Evolutionary conservation across 257 asterid genomes (phyloP).

Genomic region (Marsdenia floribunda): DNA sequence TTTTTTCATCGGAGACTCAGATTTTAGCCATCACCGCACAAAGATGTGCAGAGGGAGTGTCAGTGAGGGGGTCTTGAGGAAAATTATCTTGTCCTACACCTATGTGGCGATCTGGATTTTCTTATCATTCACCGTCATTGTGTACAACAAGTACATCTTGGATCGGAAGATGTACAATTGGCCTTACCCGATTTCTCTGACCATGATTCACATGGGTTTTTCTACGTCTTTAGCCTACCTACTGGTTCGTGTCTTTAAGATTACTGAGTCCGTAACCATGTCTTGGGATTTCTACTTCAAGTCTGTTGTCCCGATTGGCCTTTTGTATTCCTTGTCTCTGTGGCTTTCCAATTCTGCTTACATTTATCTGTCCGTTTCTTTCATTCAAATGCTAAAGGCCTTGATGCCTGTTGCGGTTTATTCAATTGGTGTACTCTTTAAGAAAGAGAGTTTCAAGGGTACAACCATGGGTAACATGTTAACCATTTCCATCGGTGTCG

Average conservation of each 20-base stretch:
- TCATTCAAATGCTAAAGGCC: slow-evolving; percentile 15
- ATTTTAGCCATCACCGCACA: background rate
- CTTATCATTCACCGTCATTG: slow-evolving; percentile 28
- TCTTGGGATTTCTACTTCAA: slow-evolving; percentile 17
- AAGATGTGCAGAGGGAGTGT: slow-evolving; percentile 22
- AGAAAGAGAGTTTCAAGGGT: background rate
- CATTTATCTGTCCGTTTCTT: slow-evolving; percentile 10
- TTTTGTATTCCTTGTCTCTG: slow-evolving; percentile 1
- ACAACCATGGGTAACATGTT: slow-evolving; percentile 10
- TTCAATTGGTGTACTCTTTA: slow-evolving; percentile 1
- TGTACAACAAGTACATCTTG: slow-evolving; percentile 29
- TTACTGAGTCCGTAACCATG: slow-evolving; percentile 19
- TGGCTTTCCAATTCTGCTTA: slow-evolving; percentile 12
- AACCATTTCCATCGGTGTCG: slow-evolving; percentile 8
- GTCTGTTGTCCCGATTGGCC: slow-evolving; percentile 17
- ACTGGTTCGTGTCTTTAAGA: slow-evolving; percentile 18
- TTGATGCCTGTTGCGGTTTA: slow-evolving; percentile 15
- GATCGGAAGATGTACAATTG: slow-evolving; percentile 25
- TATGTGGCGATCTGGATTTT: slow-evolving; percentile 28
- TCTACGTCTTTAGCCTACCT: slow-evolving; percentile 20
- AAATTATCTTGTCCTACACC: slow-evolving; percentile 23
- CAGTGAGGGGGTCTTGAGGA: slow-evolving; percentile 20
- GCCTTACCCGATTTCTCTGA: slow-evolving; percentile 25
- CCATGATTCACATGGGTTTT: slow-evolving; percentile 27
- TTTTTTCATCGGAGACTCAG: background rate